Evolutionary conservation across 768 basidiomycete species (phyloP), one percentile per base, ranked within the genome.

Genomic region (Filobasidium floriforme): DNA sequence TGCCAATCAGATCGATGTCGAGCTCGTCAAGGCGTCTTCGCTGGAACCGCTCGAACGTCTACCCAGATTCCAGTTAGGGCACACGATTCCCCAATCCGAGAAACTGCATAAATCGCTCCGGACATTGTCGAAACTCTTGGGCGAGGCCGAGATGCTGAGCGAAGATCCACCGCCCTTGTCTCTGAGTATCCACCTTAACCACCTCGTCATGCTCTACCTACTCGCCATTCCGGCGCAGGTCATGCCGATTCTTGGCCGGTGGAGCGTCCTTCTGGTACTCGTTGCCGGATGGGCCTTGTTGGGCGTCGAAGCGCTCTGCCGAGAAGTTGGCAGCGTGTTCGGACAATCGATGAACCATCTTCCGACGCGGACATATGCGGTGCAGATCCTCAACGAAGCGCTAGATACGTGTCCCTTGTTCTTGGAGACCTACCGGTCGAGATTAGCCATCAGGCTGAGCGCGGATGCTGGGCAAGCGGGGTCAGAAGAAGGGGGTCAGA

Each of bases 91-190:
- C 15, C 41, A 60, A 37, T 60, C 41, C 4, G 67, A 78, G 44
- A 72, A 75, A 61, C 46, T 43, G 14, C 9, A 46, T 26, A 12
- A 44, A 9, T 37, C 59, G 64, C 44, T 52, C 24, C 75, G 75
- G 61, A 66, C 66, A 18, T 57, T 78, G 14, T 68, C 63, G 37
- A 65, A 51, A 60, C 60, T 68, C 61, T 60, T 78, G 43, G 71
- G 72, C 15, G 70, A 76, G 24, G 75, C 75, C 1, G 77, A 78
- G 68, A 67, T 73, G 28, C 60, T 78, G 5, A 66, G 67, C 1
- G 70, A 73, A 78, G 77, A 72, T 62, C 73, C 77, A 24, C 76
- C 77, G 1, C 76, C 77, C 14, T 63, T 78, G 51, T 73, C 77
- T 0, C 67, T 78, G 10, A 75, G 73, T 6, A 65, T 75, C 1